These are phyloP conservation scores for Boletus rubropictus DNA, from an alignment of 768 basidiomycete species.

Conservation along the genomic window DNA sequence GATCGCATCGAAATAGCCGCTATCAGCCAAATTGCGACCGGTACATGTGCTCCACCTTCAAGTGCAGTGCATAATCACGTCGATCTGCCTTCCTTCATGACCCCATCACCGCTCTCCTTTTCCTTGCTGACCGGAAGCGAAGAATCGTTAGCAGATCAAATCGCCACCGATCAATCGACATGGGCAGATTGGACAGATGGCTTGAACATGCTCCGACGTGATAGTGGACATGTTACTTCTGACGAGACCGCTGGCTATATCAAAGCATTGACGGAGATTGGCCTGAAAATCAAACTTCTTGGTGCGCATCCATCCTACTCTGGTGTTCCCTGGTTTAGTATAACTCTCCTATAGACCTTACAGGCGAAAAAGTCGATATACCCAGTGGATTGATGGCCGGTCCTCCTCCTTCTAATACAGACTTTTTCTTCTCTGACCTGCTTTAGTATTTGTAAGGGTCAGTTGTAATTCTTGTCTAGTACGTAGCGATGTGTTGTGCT, in stretches of 20 bases:
- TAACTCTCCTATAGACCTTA: conserved; percentile 55
- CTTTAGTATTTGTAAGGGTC: conserved; percentile 20
- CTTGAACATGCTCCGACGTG: conserved; percentile 77
- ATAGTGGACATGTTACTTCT: conserved; percentile 78
- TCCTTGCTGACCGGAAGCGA: conserved; percentile 66
- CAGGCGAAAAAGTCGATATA: conserved; percentile 86
- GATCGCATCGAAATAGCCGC: conserved; percentile 77
- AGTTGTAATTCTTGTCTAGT: conserved; percentile 7
- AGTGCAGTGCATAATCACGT: conserved; percentile 56
- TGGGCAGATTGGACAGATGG: conserved; percentile 97
- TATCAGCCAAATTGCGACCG: conserved; percentile 75
- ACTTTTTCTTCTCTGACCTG: conserved; percentile 82
- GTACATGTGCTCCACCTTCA: conserved; percentile 65
- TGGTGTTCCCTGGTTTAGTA: neutral
- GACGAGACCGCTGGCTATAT: conserved; percentile 85
- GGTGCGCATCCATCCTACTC: conserved; percentile 41
- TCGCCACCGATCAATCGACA: conserved; percentile 68
- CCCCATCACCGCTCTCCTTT: conserved; percentile 68
- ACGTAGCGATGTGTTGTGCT: conserved; percentile 1
- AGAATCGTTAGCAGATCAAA: conserved; percentile 69
- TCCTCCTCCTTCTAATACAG: conserved; percentile 69
- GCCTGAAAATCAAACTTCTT: conserved; percentile 83
- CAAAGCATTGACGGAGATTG: conserved; percentile 83
- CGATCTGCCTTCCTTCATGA: conserved; percentile 52
- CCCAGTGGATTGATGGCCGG: conserved; percentile 75